These are phyloP conservation scores for Candida pseudoviswanathii DNA, from an alignment of 1,139 yeast species.

Conservation along the genomic window DNA sequence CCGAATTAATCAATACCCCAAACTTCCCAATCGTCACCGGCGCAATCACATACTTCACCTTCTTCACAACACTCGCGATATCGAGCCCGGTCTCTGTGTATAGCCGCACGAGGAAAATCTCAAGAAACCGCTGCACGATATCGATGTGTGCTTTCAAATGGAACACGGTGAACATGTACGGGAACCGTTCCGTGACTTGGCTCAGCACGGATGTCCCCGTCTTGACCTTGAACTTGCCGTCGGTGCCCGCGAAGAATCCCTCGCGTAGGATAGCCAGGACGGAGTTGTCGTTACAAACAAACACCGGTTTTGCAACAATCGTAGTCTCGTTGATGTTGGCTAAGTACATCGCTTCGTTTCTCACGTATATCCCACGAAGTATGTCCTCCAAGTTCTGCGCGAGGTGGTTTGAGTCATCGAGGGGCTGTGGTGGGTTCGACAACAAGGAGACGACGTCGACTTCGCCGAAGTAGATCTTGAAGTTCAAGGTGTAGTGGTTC, in stretches of 20 bases:
- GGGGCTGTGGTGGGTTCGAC: constrained; percentile 6
- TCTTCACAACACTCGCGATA: background rate
- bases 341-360: constrained; percentile 25
- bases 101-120: constrained; percentile 6
- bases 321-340: constrained; percentile 19
- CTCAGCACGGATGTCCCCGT: background rate
- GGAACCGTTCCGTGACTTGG: constrained; percentile 3
- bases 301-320: constrained; percentile 21
- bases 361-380: constrained; percentile 23
- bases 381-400: constrained; percentile 13
- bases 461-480: constrained; percentile 10
- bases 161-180: constrained; percentile 1
- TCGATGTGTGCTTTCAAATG: background rate
- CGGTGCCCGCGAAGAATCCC: constrained; percentile 17
- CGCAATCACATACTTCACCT: background rate
- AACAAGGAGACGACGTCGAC: constrained; percentile 21
- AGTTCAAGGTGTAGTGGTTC: constrained; percentile 10
- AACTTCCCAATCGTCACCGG: constrained; percentile 7
- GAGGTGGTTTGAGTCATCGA: constrained; percentile 1
- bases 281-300: constrained; percentile 15
- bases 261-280: constrained; percentile 20
- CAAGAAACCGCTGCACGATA: constrained; percentile 3
- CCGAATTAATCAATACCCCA: constrained; percentile 11
- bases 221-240: constrained; percentile 7
- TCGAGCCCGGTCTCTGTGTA: constrained; percentile 5